A percentile compares a stretch with the other conserved stretches of the same genome.
These are phyloP conservation scores for Peziza echinospora DNA, from an alignment of 495 filamentous ascomycete species.

Conservation along the genomic window DNA sequence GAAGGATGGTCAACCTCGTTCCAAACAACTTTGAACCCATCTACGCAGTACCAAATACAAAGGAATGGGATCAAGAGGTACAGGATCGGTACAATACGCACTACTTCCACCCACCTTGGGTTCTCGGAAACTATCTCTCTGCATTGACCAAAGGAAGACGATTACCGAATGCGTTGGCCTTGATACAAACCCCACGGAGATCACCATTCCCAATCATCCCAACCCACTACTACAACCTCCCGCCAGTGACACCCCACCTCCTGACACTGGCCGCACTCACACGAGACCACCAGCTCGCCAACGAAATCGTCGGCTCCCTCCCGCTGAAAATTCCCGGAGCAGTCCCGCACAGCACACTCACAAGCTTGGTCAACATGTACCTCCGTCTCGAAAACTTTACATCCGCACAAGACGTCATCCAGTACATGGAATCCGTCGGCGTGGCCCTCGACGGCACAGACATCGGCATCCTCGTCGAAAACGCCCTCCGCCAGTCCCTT, in stretches of 20 bases:
- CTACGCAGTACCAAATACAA: neutral
- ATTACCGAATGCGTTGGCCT: constrained; percentile 4
- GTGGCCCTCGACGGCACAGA: constrained; percentile 3
- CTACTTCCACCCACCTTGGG: neutral
- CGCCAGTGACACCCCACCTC: constrained; percentile 3
- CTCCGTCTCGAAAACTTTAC: constrained; percentile 4
- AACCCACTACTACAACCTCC: neutral
- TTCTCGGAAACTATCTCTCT: constrained; percentile 3
- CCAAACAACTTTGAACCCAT: neutral
- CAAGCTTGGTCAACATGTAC: constrained; percentile 10
- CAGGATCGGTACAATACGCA: neutral
- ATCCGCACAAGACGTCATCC: constrained; percentile 2
- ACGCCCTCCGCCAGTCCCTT: constrained; percentile 4
- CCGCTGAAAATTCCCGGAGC: neutral
- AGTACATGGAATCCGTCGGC: constrained; percentile 1
- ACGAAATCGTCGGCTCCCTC: neutral
- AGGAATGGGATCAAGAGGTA: constrained; percentile 2
- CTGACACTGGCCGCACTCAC: constrained; percentile 5
- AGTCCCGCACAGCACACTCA: constrained; percentile 3
- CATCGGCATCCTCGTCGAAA: constrained; percentile 5
- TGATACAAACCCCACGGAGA: neutral
- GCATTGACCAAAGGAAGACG: constrained; percentile 2
- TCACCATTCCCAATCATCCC: constrained; percentile 1
- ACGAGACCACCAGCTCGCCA: neutral
- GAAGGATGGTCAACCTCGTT: neutral